phyloP scores from a whole-genome alignment of 2,329 filamentous ascomycete genomes.

The Pseudopithomyces maydicus region DNA sequence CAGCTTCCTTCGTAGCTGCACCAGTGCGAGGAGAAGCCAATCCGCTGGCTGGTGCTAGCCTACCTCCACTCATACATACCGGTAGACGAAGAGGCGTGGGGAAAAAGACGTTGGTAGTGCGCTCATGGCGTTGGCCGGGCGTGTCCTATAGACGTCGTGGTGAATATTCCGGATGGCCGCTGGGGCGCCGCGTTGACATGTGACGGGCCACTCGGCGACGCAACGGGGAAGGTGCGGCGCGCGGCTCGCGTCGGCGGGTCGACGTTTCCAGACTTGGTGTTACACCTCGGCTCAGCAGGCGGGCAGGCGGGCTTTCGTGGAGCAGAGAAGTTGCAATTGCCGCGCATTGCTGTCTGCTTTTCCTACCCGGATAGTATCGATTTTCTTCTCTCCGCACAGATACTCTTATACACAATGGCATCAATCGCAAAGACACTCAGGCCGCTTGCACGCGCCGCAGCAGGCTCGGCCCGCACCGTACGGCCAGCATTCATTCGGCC shows the following conservation, averaged over 20 bases:
- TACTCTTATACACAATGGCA: conserved; percentile 27
- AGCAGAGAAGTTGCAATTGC: neutral
- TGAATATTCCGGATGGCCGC: no score
- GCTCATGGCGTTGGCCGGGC: no score
- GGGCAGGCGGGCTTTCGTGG: neutral
- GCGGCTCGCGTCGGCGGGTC: conserved; percentile 15
- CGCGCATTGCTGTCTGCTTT: neutral
- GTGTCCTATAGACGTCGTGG: no score
- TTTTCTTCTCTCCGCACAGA: neutral
- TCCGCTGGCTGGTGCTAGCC: no score
- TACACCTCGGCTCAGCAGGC: conserved; percentile 18
- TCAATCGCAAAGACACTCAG: conserved; percentile 37
- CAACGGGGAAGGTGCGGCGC: conserved; percentile 10
- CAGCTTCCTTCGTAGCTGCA: no score
- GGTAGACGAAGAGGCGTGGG: no score
- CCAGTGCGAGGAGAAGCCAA: no score
- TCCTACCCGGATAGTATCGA: conserved; percentile 4
- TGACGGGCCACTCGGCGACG: conserved; percentile 7
- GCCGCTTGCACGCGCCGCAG: conserved; percentile 37
- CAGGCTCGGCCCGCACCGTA: conserved; percentile 30
- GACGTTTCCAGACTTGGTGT: conserved; percentile 3
- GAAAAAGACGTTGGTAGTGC: no score
- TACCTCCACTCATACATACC: no score
- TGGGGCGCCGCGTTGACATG: neutral
- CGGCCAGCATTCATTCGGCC: conserved; percentile 33